Conservation (phyloP, 331 rosid genomes). For the Ulmus americana region DNA sequence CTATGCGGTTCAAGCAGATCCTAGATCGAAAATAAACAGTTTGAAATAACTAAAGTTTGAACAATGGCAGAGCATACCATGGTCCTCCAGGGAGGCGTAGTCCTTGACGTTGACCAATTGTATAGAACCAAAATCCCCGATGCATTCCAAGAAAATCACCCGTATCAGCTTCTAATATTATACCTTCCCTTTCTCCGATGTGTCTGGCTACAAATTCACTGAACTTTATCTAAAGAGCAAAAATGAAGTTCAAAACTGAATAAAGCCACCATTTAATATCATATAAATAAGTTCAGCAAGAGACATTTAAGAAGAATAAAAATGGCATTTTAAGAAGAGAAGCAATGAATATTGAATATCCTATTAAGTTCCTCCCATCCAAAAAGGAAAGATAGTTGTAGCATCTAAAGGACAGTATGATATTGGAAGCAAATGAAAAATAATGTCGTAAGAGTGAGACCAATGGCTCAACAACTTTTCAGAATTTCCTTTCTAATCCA, state of each 20-base stretch:
- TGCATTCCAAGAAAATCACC: slow-evolving; percentile 92
- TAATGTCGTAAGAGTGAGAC: neutral
- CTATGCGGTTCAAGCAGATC: neutral
- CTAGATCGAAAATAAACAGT: neutral
- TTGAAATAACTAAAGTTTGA: neutral
- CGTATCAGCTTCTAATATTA: slow-evolving; percentile 87
- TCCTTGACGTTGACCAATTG: slow-evolving; percentile 95
- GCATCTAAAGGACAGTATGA: neutral
- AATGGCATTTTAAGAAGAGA: neutral
- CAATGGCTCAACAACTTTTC: neutral
- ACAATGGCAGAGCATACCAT: slow-evolving; percentile 45
- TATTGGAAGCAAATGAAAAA: neutral
- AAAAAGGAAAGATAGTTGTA: slow-evolving; percentile 4
- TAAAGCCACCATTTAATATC: neutral
- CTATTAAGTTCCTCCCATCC: neutral
- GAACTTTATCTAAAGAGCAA: slow-evolving; percentile 58
- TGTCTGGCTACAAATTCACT: slow-evolving; percentile 85
- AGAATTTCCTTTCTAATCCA: neutral
- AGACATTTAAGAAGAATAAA: too few relatives aligned
- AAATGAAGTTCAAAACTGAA: slow-evolving; percentile 1
- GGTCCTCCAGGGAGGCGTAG: slow-evolving; percentile 85
- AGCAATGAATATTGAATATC: neutral
- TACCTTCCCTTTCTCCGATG: slow-evolving; percentile 84
- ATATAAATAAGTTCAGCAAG: neutral
- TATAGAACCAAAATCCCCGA: slow-evolving; percentile 94